These are phyloP conservation scores for Penicillium sp. DNA, from an alignment of 2,329 filamentous ascomycete genomes.

Conservation along the genomic window DNA sequence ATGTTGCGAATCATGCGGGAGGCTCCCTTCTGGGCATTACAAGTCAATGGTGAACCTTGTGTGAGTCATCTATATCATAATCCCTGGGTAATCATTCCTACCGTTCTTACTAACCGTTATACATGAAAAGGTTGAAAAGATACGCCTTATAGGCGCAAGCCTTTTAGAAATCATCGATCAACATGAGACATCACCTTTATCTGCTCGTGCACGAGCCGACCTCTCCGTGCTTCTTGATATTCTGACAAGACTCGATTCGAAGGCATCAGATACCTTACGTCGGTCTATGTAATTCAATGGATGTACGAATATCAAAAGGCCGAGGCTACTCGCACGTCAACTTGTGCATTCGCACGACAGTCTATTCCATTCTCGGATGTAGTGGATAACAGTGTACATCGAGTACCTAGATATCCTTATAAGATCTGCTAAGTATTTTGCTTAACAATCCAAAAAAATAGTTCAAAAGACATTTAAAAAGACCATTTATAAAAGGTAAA, in stretches of 20 bases:
- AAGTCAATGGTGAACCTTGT: conserved; percentile 31
- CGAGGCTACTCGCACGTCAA: too few species aligned
- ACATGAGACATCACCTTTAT: conserved; percentile 45
- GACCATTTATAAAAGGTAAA: too few species aligned
- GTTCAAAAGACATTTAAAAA: too few species aligned
- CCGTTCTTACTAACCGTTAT: neutral
- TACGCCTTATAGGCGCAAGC: conserved; percentile 27
- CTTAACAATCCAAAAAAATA: too few species aligned
- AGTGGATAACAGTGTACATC: too few species aligned
- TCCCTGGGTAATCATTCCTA: neutral
- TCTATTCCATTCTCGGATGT: too few species aligned
- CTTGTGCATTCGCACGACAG: too few species aligned
- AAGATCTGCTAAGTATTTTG: too few species aligned
- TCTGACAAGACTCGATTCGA: conserved; percentile 51
- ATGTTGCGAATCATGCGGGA: conserved; percentile 51
- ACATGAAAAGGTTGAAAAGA: conserved; percentile 25
- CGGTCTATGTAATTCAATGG: conserved; percentile 10
- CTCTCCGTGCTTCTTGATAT: conserved; percentile 51
- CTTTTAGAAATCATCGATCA: conserved; percentile 39
- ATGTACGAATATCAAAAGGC: neutral
- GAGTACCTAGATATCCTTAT: too few species aligned
- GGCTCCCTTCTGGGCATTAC: conserved; percentile 48
- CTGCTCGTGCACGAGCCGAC: conserved; percentile 47
- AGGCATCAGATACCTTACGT: conserved; percentile 51
- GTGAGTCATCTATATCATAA: conserved; percentile 12